Evolutionary conservation across 495 filamentous ascomycete genomes (phyloP).

Genomic region (Apiosordaria backusii): DNA sequence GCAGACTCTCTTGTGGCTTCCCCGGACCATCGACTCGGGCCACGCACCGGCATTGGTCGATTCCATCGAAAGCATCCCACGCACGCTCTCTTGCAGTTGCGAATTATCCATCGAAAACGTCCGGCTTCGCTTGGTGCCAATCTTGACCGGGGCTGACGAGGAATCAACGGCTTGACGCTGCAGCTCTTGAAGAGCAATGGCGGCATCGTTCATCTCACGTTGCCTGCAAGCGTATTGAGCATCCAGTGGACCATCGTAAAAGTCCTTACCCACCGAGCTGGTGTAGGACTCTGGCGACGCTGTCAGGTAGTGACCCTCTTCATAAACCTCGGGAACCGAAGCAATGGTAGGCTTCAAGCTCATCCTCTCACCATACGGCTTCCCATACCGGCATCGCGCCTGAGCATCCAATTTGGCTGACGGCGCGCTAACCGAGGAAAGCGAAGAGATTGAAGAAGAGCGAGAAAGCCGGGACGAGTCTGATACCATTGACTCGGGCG

Average conservation of each 20-base stretch:
- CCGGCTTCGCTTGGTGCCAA: conserved; percentile 62
- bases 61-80: conserved; percentile 49
- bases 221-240: not conserved
- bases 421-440: conserved; percentile 64
- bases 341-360: conserved; percentile 45
- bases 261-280: conserved; percentile 50
- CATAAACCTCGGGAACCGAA: conserved; percentile 51
- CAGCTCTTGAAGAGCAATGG: conserved; percentile 65
- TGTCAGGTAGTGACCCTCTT: conserved; percentile 51
- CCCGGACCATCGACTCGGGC: conserved; percentile 36
- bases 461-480: conserved; percentile 72
- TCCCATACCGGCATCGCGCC: conserved; percentile 80
- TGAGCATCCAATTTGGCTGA: conserved; percentile 69
- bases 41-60: conserved; percentile 29
- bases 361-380: conserved; percentile 53
- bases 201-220: conserved; percentile 55
- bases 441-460: conserved; percentile 71
- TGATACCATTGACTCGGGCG: conserved; percentile 87
- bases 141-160: conserved; percentile 32
- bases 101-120: conserved; percentile 62
- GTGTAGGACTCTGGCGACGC: conserved; percentile 61
- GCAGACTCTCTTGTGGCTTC: conserved; percentile 57
- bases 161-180: conserved; percentile 38
- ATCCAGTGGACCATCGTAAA: conserved; percentile 52
- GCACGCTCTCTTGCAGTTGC: conserved; percentile 67